Percentiles rank a stretch among this genome's conserved stretches.
These are phyloP conservation scores for Teratosphaeria zuluensis DNA, from an alignment of 2,329 filamentous ascomycete species.

Conservation along the genomic window DNA sequence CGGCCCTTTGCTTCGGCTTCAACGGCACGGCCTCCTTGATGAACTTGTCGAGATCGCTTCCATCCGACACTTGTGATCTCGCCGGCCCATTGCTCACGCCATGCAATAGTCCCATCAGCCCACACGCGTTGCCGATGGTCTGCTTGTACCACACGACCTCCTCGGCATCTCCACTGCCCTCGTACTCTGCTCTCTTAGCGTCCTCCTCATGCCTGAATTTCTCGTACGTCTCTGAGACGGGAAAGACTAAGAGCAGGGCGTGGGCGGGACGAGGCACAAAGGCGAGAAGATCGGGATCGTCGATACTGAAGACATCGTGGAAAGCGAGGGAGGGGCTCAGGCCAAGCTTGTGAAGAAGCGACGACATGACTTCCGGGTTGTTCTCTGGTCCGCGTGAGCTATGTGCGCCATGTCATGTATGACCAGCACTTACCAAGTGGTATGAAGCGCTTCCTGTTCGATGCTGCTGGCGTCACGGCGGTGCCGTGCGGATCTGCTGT, in stretches of 20 bases:
- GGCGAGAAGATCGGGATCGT: slow-evolving; percentile 40
- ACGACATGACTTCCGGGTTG: slow-evolving; percentile 46
- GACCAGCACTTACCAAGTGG: slow-evolving; percentile 13
- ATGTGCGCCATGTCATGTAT: not conserved
- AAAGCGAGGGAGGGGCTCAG: slow-evolving; percentile 39
- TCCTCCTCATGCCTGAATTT: slow-evolving; percentile 67
- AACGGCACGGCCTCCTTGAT: slow-evolving; percentile 62
- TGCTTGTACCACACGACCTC: slow-evolving; percentile 90
- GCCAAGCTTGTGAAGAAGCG: slow-evolving; percentile 41
- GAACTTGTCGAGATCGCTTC: slow-evolving; percentile 53
- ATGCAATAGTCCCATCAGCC: slow-evolving; percentile 80
- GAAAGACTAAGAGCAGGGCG: slow-evolving; percentile 46
- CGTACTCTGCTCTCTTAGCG: slow-evolving; percentile 51
- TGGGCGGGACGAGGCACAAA: slow-evolving; percentile 45
- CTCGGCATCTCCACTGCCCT: slow-evolving; percentile 56
- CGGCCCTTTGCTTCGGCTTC: slow-evolving; percentile 54
- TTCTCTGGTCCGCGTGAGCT: slow-evolving; percentile 34
- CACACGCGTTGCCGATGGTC: slow-evolving; percentile 89
- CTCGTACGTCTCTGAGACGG: slow-evolving; percentile 57
- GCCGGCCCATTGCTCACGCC: slow-evolving; percentile 69
- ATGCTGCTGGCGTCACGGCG: not conserved
- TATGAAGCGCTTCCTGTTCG: slow-evolving; percentile 17
- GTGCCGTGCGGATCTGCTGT: slow-evolving; percentile 2
- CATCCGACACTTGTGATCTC: slow-evolving; percentile 47
- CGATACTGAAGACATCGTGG: slow-evolving; percentile 45